Conservation (phyloP, 345 rosid genomes). For the Stellera chamaejasme region DNA sequence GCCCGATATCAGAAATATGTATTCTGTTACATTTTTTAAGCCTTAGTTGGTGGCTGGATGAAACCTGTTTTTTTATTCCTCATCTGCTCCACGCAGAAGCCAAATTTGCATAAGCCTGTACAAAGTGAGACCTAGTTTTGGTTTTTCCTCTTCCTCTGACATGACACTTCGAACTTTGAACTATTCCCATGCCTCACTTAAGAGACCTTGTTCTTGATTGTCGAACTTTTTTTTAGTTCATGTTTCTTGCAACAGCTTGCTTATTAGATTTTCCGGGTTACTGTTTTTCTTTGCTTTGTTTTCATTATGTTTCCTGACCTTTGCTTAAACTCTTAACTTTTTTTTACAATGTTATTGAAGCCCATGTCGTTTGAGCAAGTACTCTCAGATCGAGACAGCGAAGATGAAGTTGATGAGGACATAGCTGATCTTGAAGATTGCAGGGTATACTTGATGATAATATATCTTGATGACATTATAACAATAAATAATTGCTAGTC, state of each 20-base stretch:
- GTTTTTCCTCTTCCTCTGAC: too few species aligned
- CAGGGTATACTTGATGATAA: constrained; percentile 46
- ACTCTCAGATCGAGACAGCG: constrained; percentile 71
- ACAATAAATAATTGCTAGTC: background rate
- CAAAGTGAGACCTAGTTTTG: too few species aligned
- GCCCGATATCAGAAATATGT: too few species aligned
- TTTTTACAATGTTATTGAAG: constrained; percentile 26
- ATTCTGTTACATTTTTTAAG: too few species aligned
- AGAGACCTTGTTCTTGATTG: too few species aligned
- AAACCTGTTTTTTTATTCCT: too few species aligned
- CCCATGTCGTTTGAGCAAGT: constrained; percentile 77
- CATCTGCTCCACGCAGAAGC: too few species aligned
- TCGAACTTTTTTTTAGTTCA: too few species aligned
- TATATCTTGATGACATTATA: constrained; percentile 4
- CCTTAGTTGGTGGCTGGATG: too few species aligned
- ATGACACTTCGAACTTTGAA: too few species aligned
- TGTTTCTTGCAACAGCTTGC: background rate
- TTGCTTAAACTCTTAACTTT: background rate
- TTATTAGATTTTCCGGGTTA: background rate
- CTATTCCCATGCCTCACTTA: too few species aligned
- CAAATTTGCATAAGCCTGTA: too few species aligned
- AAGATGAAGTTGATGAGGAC: constrained; percentile 76
- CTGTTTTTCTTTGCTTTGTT: background rate
- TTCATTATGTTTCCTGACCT: background rate
- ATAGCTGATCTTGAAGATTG: constrained; percentile 73